Conservation (phyloP, 2,329 filamentous ascomycete species). For the Blumeria graminis region DNA sequence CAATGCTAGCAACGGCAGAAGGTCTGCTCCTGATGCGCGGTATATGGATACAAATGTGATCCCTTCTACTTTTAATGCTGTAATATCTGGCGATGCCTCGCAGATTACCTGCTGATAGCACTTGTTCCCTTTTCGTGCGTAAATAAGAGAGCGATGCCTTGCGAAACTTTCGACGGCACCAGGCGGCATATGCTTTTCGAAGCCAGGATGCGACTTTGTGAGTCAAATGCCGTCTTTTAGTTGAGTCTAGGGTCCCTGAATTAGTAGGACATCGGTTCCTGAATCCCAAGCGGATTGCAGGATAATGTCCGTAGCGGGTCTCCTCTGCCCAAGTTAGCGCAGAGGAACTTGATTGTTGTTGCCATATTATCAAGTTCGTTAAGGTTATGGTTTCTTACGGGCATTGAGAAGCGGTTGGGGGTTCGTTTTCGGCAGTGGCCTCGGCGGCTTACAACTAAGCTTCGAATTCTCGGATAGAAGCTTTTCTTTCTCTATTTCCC, state of each 20-base stretch:
- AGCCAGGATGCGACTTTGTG: not conserved
- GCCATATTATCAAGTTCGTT: no score
- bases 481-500: no score
- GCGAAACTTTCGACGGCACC: not conserved
- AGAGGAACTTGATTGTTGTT: no score
- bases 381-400: no score
- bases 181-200: not conserved
- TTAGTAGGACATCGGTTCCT: not conserved
- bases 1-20: not conserved
- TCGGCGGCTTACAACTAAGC: no score
- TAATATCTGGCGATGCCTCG: not conserved
- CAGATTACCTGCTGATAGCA: not conserved
- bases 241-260: not conserved
- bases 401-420: no score
- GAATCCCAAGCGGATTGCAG: not conserved
- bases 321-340: no score
- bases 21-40: not conserved
- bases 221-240: not conserved
- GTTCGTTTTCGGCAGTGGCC: no score
- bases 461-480: no score
- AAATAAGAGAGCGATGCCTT: not conserved
- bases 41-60: not conserved
- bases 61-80: not conserved
- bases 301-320: not conserved
- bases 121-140: not conserved